These are phyloP conservation scores for Glebionis coronaria DNA, from an alignment of 129 eudicot genomes.

Conservation along the genomic window DNA sequence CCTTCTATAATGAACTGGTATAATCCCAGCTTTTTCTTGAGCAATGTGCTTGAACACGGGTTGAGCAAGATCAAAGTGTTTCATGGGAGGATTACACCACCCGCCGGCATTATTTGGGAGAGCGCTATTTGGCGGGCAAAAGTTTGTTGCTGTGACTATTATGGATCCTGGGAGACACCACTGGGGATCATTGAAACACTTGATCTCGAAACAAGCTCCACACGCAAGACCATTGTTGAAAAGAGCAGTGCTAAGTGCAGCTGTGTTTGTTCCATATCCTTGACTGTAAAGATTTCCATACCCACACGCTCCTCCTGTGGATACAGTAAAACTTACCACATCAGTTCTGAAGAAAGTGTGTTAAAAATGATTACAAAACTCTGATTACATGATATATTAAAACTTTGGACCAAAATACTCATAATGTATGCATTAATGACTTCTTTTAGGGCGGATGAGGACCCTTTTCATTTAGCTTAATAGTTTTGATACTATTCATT, in stretches of 20 bases:
- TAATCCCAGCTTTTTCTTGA: conserved; percentile 52
- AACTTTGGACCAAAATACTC: background rate
- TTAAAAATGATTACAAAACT: background rate
- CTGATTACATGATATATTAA: background rate
- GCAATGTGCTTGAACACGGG: conserved; percentile 56
- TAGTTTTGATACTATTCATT: background rate
- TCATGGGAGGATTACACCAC: conserved; percentile 62
- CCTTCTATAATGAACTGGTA: conserved; percentile 63
- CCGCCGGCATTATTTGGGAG: conserved; percentile 53
- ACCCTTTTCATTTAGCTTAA: too few species aligned
- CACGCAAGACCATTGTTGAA: conserved; percentile 59
- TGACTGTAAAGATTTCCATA: conserved; percentile 53
- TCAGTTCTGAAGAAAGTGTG: background rate
- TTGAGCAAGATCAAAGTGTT: conserved; percentile 58
- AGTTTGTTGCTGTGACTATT: conserved; percentile 53
- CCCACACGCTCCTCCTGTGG: conserved; percentile 59
- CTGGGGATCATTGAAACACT: conserved; percentile 39
- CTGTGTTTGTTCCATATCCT: conserved; percentile 56
- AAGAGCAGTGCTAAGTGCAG: conserved; percentile 51
- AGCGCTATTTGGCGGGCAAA: conserved; percentile 58
- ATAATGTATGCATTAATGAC: background rate
- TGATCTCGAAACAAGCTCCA: conserved; percentile 59
- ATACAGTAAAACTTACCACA: background rate
- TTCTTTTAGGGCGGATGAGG: too few species aligned
- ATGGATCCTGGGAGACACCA: conserved; percentile 67